These are phyloP conservation scores for Arthrinium phaeospermum DNA, from an alignment of 2,329 filamentous ascomycete genomes.

Conservation along the genomic window DNA sequence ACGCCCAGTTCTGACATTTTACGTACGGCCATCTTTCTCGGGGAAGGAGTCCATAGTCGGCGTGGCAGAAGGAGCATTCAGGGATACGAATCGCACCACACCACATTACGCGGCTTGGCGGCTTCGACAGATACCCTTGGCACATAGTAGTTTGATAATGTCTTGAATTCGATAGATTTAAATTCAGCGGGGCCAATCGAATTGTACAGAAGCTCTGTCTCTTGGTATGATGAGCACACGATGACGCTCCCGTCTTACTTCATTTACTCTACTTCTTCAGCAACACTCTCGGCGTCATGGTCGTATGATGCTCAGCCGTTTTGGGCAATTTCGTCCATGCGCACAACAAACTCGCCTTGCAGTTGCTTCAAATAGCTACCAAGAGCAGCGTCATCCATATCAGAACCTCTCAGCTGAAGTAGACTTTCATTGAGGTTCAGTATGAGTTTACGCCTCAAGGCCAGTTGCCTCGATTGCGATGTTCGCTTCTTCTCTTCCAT, in stretches of 20 bases:
- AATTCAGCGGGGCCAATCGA: not conserved
- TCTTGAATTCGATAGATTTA: not conserved
- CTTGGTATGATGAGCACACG: not conserved
- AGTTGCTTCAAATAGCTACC: constrained; percentile 67
- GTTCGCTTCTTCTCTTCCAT: constrained; percentile 63
- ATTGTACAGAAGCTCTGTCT: not conserved
- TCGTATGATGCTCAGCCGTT: not conserved
- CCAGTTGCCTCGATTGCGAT: constrained; percentile 62
- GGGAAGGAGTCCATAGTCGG: not conserved
- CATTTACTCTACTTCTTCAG: not conserved
- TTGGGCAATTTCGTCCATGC: constrained; percentile 72
- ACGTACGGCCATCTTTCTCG: not conserved
- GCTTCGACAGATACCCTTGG: not conserved
- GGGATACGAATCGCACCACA: not conserved
- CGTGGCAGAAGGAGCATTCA: not conserved
- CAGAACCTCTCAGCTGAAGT: constrained; percentile 67
- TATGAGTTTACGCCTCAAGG: constrained; percentile 74
- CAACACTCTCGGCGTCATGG: not conserved
- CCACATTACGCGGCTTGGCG: not conserved
- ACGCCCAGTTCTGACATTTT: not conserved
- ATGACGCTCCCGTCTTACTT: not conserved
- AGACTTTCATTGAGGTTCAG: constrained; percentile 76
- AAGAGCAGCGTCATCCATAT: constrained; percentile 69
- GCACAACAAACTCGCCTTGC: constrained; percentile 75
- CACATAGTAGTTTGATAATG: not conserved